Evolutionary conservation across 768 basidiomycete species (phyloP).

Genomic region (Podaxis sp.): DNA sequence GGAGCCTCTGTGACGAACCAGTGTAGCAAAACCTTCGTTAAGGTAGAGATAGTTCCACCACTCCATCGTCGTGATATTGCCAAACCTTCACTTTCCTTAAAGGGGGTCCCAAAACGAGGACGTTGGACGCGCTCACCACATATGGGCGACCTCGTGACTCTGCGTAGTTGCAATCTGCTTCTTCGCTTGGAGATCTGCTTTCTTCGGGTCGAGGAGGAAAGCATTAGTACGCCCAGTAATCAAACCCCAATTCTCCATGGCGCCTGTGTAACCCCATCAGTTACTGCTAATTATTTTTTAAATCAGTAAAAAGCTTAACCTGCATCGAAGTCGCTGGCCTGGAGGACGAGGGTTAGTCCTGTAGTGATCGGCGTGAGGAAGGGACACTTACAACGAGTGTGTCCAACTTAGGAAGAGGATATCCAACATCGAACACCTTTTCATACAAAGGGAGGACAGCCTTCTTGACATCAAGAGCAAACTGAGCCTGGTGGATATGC

Average conservation of each 20-base stretch:
- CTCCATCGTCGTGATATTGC: conserved; percentile 90
- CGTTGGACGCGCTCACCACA: conserved; percentile 51
- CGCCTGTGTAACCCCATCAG: conserved; percentile 38
- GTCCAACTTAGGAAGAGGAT: conserved; percentile 92
- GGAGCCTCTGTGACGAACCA: conserved; percentile 47
- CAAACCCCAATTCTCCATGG: conserved; percentile 95
- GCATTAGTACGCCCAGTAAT: conserved; percentile 87
- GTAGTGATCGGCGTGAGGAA: conserved; percentile 4
- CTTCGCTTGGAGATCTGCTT: conserved; percentile 68
- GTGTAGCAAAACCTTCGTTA: conserved; percentile 86
- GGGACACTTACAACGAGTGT: conserved; percentile 68
- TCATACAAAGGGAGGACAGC: conserved; percentile 88
- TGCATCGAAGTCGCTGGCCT: conserved; percentile 87
- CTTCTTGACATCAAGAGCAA: conserved; percentile 85
- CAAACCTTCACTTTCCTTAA: conserved; percentile 57
- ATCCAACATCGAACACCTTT: conserved; percentile 87
- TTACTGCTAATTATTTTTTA: background rate
- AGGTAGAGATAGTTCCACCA: conserved; percentile 89
- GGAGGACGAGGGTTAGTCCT: background rate
- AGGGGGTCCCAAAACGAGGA: background rate
- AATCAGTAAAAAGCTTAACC: conserved; percentile 37
- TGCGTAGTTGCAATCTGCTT: conserved; percentile 78
- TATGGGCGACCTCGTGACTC: conserved; percentile 85
- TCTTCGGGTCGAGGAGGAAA: conserved; percentile 78
- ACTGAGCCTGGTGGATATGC: conserved; percentile 79